Base-by-base conservation (phyloP, 306 rosid genomes). In the Hippophae rhamnoides region DNA sequence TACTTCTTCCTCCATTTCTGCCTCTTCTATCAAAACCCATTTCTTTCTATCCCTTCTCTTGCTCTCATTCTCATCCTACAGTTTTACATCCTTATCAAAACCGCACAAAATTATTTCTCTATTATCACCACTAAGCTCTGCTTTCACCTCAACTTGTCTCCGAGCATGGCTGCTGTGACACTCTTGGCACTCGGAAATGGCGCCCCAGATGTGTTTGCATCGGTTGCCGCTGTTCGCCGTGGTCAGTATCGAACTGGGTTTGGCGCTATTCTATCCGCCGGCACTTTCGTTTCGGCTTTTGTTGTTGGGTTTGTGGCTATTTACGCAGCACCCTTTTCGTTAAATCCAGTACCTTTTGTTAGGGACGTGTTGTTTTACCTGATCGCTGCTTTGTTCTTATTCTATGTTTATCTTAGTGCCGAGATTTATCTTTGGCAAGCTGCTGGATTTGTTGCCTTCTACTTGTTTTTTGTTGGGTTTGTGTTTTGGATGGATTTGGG, bases 361-460 rank as follows among this genome's bases (percentile, higher is more conserved):
- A 74, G 98, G 63, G 98, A 92, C 44, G 87, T 85, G 6, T 46
- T 86, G 67, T 92, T 92, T 65, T 92, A 87, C 63, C 69, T 92
- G 67, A 77, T 70, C 43, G 86, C 95, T 3, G 95, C 92, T 8
- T 45, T 85, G 56, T 92, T 83, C 58, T 70, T 92, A 67, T 92
- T 92, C 73, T 92, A 87, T 25, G 96, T 87, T 41, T 87, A 87
- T 61, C 87, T 90, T 5, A 85, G 83, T 57, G 96, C 98, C 6
- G 95, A 87, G 93, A 90, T 90, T 68, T 90, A 72, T 63, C 72
- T 92, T 2, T 92, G 98, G 98, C 98, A 92, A 65, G 98, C 98
- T 0, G 38, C 80, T 61, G 96, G 84, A 50, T 85, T 92, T 49
- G 95, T 92, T 12, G 85, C 64, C 54, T 92, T 92, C 47, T 87